Conservation (phyloP, 768 basidiomycete species). For the Lanmaoa rubissima region DNA sequence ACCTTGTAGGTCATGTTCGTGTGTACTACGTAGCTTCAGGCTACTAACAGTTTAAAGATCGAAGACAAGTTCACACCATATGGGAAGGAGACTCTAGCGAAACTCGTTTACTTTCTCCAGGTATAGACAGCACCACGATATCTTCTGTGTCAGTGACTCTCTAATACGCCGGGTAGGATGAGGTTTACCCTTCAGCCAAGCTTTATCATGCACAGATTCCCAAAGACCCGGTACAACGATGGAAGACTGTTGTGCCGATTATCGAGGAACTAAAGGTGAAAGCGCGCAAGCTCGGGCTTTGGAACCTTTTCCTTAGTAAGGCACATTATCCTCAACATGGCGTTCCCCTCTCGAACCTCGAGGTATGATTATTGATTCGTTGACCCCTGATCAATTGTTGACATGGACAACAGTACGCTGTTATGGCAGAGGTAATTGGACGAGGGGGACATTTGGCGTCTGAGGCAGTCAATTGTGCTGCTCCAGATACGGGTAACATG, state of each 20-base stretch:
- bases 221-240: slow-evolving; percentile 65
- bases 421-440: slow-evolving; percentile 96
- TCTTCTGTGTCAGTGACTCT: not conserved
- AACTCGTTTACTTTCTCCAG: slow-evolving; percentile 82
- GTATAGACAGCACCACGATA: slow-evolving; percentile 38
- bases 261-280: slow-evolving; percentile 83
- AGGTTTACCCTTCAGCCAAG: slow-evolving; percentile 76
- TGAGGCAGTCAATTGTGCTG: slow-evolving; percentile 89
- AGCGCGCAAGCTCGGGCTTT: slow-evolving; percentile 86
- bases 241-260: slow-evolving; percentile 82
- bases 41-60: slow-evolving; percentile 44
- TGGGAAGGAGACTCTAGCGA: slow-evolving; percentile 83
- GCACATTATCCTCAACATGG: slow-evolving; percentile 88
- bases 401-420: slow-evolving; percentile 68
- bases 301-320: slow-evolving; percentile 97
- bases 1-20: not conserved
- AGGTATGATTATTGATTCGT: slow-evolving; percentile 48
- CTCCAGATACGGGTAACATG: slow-evolving; percentile 99
- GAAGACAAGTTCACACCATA: slow-evolving; percentile 92
- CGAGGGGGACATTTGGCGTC: slow-evolving; percentile 79
- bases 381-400: not conserved
- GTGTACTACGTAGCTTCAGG: not conserved
- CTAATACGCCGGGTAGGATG: slow-evolving; percentile 53
- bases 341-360: slow-evolving; percentile 88
- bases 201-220: slow-evolving; percentile 84